A percentile compares a stretch with the other conserved stretches of the same genome.
phyloP scores from a whole-genome alignment of 352 stramenopile genomes.

The Phytophthora lateralis region DNA sequence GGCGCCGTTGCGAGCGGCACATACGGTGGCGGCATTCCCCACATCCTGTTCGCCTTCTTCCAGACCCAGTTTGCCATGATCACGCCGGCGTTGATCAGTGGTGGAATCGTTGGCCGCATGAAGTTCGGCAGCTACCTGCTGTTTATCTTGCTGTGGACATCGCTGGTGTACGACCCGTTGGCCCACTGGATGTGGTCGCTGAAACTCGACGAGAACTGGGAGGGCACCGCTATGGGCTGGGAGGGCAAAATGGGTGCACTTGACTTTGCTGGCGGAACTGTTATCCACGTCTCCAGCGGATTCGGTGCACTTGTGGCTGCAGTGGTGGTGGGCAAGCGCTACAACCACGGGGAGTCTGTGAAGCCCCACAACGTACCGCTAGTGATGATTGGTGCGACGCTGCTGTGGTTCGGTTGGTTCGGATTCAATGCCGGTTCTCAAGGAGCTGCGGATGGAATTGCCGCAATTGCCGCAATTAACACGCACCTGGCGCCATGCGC shows the following conservation, averaged over 20 bases:
- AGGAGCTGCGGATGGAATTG: slow-evolving; percentile 59
- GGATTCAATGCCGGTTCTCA: slow-evolving; percentile 83
- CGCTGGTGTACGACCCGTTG: slow-evolving; percentile 86
- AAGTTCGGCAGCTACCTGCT: slow-evolving; percentile 80
- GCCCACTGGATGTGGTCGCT: slow-evolving; percentile 85
- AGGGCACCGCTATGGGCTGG: slow-evolving; percentile 53
- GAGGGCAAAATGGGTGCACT: slow-evolving; percentile 69
- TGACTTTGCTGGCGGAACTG: slow-evolving; percentile 84
- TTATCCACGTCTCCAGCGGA: slow-evolving; percentile 82
- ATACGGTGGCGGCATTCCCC: slow-evolving; percentile 68
- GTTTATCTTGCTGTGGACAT: slow-evolving; percentile 81
- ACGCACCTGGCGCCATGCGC: slow-evolving; percentile 65
- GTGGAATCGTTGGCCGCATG: slow-evolving; percentile 85
- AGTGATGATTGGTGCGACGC: slow-evolving; percentile 73
- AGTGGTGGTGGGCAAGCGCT: slow-evolving; percentile 72
- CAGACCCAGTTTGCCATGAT: slow-evolving; percentile 87
- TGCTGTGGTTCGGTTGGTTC: slow-evolving; percentile 88
- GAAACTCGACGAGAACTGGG: slow-evolving; percentile 60
- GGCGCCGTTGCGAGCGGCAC: slow-evolving; percentile 42
- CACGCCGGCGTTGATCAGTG: slow-evolving; percentile 75
- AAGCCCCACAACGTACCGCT: slow-evolving; percentile 85
- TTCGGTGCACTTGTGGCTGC: slow-evolving; percentile 73
- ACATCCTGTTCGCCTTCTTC: slow-evolving; percentile 81
- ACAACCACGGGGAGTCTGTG: slow-evolving; percentile 69
- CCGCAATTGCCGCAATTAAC: slow-evolving; percentile 72